Evolutionary conservation across 1,284 basidiomycete species (phyloP), one percentile per base, ranked within the genome.

Genomic region (Cystobasidiaceae sp.): DNA sequence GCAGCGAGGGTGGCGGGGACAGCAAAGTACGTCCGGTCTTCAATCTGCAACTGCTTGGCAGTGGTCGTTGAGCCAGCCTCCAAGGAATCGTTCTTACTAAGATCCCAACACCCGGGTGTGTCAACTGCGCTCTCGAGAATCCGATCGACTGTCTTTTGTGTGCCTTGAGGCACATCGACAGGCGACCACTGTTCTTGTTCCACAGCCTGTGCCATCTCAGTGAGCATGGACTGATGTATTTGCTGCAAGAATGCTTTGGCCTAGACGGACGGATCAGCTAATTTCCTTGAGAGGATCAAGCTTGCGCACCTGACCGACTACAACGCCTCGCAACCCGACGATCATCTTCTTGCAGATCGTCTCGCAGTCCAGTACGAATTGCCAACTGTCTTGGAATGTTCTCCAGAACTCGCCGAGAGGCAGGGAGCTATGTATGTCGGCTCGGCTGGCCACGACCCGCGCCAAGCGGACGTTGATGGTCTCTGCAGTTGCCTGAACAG

Each of bases 181-280:
- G 89, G 88, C 56, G 82, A 84, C 90, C 92, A 93, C 49, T 85
- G 86, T 72, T 94, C 92, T 71, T 93, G 89, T 75, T 94, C 90
- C 6, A 98, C 93, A 13, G 90, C 79, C 75, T 88, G 90, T 25
- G 93, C 92, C 3, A 89, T 90, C 67, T 83, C 83, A 1, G 86
- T 85, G 65, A 97, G 83, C 56, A 88, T 82, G n/a, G 81, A 78
- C 69, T 90, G 86, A 75, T 98, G 94, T 78, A 93, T 96, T 0
- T 81, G 77, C 70, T 89, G 85, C 28, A 98, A 79, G 80, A 93
- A 98, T 2, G 83, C 79, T 76, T 93, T 93, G 5, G 91, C 89
- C 85, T 93, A 76, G 15, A 19, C 8, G 2, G 19, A 1, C 32
- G 57, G 41, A 50, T 73, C 49, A 71, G 70, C n/a, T 71, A 69